Evolutionary conservation across 805 yeast genomes (phyloP), one percentile per base, ranked within the genome.

Genomic region (Ogataea nonfermentans): DNA sequence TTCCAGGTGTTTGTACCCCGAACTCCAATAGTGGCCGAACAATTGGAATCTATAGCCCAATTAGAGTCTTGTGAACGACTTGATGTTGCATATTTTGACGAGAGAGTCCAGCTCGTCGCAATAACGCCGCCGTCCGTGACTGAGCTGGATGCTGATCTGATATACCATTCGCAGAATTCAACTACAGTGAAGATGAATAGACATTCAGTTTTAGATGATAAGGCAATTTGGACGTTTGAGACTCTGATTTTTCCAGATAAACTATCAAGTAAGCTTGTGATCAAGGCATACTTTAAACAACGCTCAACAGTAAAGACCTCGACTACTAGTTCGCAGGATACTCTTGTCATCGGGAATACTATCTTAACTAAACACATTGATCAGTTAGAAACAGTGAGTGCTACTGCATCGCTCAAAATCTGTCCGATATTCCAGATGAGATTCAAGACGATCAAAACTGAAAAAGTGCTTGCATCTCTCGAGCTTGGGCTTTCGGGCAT

Each of bases 361-460:
- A 30, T 13, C n/a, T 31, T 48, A 13, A 14, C 33, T 3, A 40
- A 26, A 13, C 34, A 37, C 4, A 25, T 39, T 7, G 43, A 29
- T 11, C 44, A 37, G 12, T 27, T 30, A 9, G 37, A 42, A 20
- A 15, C 40, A 8, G 35, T 49, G 3, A 36, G 48, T 8, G 19
- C 32, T 4, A 37, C 40, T 3, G 22, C 35, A 11, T 36, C 47
- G 4, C 17, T 56, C 10, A 37, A 32, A n/a, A 44, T 58, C 16
- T 46, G 51, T 8, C 59, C 63, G 1, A 36, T 58, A 5, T 58
- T 53, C 28, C 59, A 55, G 39, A 56, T 57, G 59, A 37, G 53
- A 31, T 48, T 58, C 35, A 53, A 48, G 30, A 56, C 54, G 5
- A 46, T 52, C 17, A 53, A 47, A 27, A 43, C 59, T 9, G 61